A percentile compares a stretch with the other conserved stretches of the same genome.
Conservation (phyloP, 1,284 basidiomycete genomes). For the Ceraceosorus bombacis region DNA sequence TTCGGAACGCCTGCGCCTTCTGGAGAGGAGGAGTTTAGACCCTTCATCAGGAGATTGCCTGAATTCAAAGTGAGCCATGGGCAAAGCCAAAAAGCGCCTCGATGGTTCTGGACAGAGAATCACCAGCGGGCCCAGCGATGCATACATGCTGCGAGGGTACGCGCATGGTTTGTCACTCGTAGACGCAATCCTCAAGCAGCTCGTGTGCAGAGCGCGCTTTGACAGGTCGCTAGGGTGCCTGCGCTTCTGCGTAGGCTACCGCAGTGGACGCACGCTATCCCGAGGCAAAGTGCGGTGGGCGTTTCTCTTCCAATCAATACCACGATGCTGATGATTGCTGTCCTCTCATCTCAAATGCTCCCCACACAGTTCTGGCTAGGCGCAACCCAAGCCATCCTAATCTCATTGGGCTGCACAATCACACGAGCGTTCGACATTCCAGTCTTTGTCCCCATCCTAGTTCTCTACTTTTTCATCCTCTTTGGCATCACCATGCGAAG, state of each 20-base stretch:
- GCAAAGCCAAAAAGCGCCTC: too few species aligned
- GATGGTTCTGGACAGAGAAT: too few species aligned
- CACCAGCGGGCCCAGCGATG: too few species aligned
- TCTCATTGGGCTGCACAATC: constrained; percentile 59
- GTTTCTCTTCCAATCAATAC: neutral
- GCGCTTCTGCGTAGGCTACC: too few species aligned
- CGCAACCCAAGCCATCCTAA: constrained; percentile 74
- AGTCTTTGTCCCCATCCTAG: constrained; percentile 95
- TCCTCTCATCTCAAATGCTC: neutral
- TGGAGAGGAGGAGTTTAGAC: constrained; percentile 51
- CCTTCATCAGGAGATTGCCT: constrained; percentile 89
- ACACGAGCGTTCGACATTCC: constrained; percentile 71
- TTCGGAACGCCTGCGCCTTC: constrained; percentile 50
- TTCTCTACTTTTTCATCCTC: constrained; percentile 61
- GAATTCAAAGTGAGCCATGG: constrained; percentile 74
- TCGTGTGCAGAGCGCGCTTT: too few species aligned
- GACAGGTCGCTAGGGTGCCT: too few species aligned
- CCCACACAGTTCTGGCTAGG: constrained; percentile 63
- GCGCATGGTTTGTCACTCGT: too few species aligned
- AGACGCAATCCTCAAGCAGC: too few species aligned
- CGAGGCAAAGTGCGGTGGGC: too few species aligned
- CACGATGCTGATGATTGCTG: neutral
- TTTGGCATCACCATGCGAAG: constrained; percentile 50
- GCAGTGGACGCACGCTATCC: too few species aligned
- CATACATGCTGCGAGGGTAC: too few species aligned